Percentiles rank a stretch among this genome's conserved stretches.
phyloP scores from a whole-genome alignment of 495 filamentous ascomycete species.

The Mytilinidion resinicola region DNA sequence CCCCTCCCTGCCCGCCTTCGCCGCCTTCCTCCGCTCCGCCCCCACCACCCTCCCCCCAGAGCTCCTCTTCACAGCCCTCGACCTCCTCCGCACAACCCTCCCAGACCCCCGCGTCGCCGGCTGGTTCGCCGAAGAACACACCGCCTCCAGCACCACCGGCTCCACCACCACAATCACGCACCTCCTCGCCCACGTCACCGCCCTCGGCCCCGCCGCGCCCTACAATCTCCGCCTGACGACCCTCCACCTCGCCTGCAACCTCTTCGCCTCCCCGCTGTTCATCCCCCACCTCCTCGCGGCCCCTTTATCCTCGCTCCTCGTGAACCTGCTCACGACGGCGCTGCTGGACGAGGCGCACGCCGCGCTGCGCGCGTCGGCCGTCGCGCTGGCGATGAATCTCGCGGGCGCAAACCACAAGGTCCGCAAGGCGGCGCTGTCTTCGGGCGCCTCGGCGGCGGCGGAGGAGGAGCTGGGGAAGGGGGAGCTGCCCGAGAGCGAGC shows the following conservation, averaged over 20 bases:
- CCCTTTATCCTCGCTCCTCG: conserved; percentile 32
- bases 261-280: conserved; percentile 50
- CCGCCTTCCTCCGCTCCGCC: conserved; percentile 45
- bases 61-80: conserved; percentile 68
- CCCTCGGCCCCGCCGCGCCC: conserved; percentile 46
- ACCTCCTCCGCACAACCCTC: conserved; percentile 71
- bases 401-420: conserved; percentile 60
- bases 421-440: conserved; percentile 39
- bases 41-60: conserved; percentile 49
- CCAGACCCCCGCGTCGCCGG: conserved; percentile 79
- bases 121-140: conserved; percentile 71
- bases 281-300: conserved; percentile 31
- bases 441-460: neutral
- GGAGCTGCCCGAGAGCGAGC: conserved; percentile 56
- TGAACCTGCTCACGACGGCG: conserved; percentile 46
- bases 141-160: conserved; percentile 26
- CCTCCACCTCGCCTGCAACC: conserved; percentile 57
- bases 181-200: conserved; percentile 55
- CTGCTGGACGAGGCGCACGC: conserved; percentile 50
- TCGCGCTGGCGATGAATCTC: conserved; percentile 79
- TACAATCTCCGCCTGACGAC: conserved; percentile 81
- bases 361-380: conserved; percentile 63
- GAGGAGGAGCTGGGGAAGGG: neutral
- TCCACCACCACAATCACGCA: conserved; percentile 53
- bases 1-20: conserved; percentile 53